Evolutionary conservation across 2,329 filamentous ascomycete species (phyloP), one percentile per base, ranked within the genome.

Genomic region (Neonectria hederae): DNA sequence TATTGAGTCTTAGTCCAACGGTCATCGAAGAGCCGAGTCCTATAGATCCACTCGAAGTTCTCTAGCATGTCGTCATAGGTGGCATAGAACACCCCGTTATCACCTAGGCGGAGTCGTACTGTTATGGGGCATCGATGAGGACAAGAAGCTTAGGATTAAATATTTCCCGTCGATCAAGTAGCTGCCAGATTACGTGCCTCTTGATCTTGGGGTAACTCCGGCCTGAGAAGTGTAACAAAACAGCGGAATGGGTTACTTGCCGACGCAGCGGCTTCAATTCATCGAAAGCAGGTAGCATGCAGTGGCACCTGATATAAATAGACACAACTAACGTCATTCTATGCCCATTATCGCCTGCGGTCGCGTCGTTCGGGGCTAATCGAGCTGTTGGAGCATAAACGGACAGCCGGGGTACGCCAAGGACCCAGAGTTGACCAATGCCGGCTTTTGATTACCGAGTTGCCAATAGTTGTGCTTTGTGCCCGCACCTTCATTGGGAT

Each of bases 281-380:
- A 83, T 2, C 84, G 80, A 63, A 87, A 87, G 9, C 80, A 82
- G 0, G 84, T 86, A 1, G 83, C 83, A 59, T 86, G 83, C 72
- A 86, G 79, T 0, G 84, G 84, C 14, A 87, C n/a, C n/a, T n/a
- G n/a, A n/a, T 17, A 17, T 11, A 51, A 5, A 4, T 13, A 7
- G n/a, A 32, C 13, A 32, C n/a, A 22, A 10, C 11, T 51, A 14
- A 51, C 17, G 30, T 1, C 26, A 7, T 9, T 26, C 19, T 24
- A 14, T 14, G 9, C 2, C 30, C 21, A 32, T 26, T 46, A 58
- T 59, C 49, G 24, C 19, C 13, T 53, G 46, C n/a, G n/a, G n/a
- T n/a, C n/a, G n/a, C n/a, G n/a, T n/a, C n/a, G n/a, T n/a, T n/a
- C n/a, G 56, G 56, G 14, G 30, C 32, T 38, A 54, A 38, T 56